phyloP scores from a whole-genome alignment of 2,329 filamentous ascomycete species.

The Pseudocercospora crystallina region DNA sequence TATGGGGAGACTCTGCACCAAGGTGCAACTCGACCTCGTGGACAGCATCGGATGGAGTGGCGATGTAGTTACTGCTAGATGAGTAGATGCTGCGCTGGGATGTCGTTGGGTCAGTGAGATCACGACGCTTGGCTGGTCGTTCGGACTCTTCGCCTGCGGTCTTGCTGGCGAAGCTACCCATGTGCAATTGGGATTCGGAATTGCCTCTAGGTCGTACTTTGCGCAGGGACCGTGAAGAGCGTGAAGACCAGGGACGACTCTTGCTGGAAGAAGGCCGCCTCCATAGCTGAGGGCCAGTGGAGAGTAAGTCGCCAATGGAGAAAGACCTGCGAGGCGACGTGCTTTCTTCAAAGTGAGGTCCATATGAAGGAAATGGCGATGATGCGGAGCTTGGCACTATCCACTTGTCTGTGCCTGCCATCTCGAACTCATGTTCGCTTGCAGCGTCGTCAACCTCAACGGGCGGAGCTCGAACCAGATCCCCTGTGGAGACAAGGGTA shows the following conservation, averaged over 20 bases:
- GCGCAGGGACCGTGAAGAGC: constrained; percentile 26
- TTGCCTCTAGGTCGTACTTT: constrained; percentile 26
- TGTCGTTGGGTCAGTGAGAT: constrained; percentile 31
- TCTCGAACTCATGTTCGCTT: constrained; percentile 20
- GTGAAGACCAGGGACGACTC: constrained; percentile 32
- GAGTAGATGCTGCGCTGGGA: constrained; percentile 30
- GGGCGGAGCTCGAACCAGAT: constrained; percentile 23
- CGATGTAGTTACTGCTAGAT: constrained; percentile 18
- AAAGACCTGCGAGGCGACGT: constrained; percentile 48
- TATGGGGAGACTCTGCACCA: constrained; percentile 16
- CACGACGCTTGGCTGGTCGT: constrained; percentile 39
- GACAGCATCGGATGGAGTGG: constrained; percentile 5
- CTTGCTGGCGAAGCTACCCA: constrained; percentile 40
- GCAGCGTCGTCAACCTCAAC: constrained; percentile 31
- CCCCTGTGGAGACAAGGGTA: constrained; percentile 32
- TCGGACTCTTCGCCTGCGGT: constrained; percentile 37
- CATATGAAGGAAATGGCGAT: constrained; percentile 26
- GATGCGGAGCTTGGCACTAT: constrained; percentile 26
- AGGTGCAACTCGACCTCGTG: constrained; percentile 29
- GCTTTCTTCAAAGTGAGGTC: constrained; percentile 26
- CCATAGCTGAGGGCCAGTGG: constrained; percentile 38
- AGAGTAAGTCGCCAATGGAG: constrained; percentile 49
- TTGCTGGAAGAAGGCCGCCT: constrained; percentile 39
- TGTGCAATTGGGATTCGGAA: constrained; percentile 36
- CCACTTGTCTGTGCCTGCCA: constrained; percentile 9